Conservation (phyloP, 257 asterid species). For the Misopates orontium region DNA sequence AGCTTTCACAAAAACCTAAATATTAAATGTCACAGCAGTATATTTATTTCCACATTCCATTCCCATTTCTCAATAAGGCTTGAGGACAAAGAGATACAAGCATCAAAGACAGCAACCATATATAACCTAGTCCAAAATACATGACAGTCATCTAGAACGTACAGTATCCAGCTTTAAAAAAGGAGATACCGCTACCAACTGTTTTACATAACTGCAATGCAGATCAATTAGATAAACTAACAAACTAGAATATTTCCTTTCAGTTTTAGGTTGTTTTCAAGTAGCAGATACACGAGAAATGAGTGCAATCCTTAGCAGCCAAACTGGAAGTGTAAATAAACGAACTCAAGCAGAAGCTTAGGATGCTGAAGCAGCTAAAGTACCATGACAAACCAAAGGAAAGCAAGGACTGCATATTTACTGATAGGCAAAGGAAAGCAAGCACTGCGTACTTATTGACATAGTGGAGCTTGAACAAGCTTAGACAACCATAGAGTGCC, state of each 20-base stretch:
- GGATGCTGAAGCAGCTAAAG: constrained; percentile 7
- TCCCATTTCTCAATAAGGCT: not conserved
- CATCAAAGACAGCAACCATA: not conserved
- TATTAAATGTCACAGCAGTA: not conserved
- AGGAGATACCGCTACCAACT: constrained; percentile 10
- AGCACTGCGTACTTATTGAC: too few relatives aligned
- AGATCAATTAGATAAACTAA: not conserved
- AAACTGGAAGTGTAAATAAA: not conserved
- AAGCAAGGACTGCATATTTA: not conserved
- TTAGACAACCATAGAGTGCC: not conserved
- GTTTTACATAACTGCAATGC: not conserved
- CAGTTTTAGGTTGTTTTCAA: not conserved
- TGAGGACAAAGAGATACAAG: not conserved
- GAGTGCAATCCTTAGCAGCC: not conserved
- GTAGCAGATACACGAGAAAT: constrained; percentile 7
- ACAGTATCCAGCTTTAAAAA: not conserved
- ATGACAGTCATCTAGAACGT: constrained; percentile 5
- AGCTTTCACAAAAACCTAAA: not conserved
- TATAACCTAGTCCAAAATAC: not conserved
- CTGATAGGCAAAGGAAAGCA: too few relatives aligned
- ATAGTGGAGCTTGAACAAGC: constrained; percentile 4
- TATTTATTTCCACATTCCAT: not conserved
- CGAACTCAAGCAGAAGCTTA: not conserved
- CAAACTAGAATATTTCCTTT: not conserved
- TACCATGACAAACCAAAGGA: constrained; percentile 12